Base-by-base conservation (phyloP, 2,329 filamentous ascomycete species). In the Plenodomus lindquistii region DNA sequence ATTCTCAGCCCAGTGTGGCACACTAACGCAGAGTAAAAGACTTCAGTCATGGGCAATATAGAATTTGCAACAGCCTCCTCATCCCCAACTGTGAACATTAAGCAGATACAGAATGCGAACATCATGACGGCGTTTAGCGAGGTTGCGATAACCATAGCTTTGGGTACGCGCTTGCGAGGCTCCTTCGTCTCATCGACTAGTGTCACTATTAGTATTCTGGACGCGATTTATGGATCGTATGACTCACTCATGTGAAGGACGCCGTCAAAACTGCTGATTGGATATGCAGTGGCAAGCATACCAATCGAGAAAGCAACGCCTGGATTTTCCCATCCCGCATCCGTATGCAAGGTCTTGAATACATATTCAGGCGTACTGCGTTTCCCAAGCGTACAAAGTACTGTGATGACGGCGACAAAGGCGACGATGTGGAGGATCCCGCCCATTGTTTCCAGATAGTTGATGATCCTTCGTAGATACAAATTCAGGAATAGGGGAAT, bases 341-440 rank as follows among this genome's bases (percentile, higher is more conserved):
- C 47, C 42, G 79, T 77, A 17, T 63, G 62, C 52, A 79, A 78
- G 0, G 70, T 54, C 8, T 71, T 70, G 48, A 79, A 77, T 1
- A 78, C 76, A 2, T 71, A 70, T 15, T 66, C 47, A 0, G 72
- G 57, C 3, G 61, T 60, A n/a, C 67, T 67, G 19, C 44, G 45
- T 7, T 29, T 40, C 18, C 40, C 36, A 52, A 75, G 63, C 1
- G 72, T 67, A 53, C 69, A 70, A 2, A 80, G 61, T 2, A 72
- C 66, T 19, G 78, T 72, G 13, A 80, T 60, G 44, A 78, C 72
- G 3, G 68, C 75, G 45, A 80, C 74, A 50, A 80, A 75, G 4
- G 77, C 75, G 10, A 75, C 49, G 10, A 80, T 61, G 45, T 81
- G 78, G 5, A 79, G 45, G 20, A 75, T 60, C 2, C 77, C 64